Conservation (phyloP, 2,329 filamentous ascomycete species). For the Penicillium palitans region DNA sequence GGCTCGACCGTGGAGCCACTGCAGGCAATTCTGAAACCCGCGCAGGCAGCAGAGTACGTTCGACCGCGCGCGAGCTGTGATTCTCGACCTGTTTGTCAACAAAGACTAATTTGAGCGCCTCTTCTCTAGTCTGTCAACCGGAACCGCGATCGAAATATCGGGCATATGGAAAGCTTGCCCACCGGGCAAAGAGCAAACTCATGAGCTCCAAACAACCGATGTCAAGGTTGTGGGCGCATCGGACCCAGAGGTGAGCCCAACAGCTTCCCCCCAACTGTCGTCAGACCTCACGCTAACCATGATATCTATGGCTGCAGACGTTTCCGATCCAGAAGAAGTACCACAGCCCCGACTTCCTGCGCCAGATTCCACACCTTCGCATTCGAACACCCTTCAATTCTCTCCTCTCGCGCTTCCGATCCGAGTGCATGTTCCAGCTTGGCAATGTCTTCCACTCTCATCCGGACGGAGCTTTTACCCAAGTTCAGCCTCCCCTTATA, state of each 20-base stretch:
- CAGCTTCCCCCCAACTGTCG: constrained; percentile 1
- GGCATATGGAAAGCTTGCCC: constrained; percentile 75
- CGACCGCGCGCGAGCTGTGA: background rate
- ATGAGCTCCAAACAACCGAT: constrained; percentile 75
- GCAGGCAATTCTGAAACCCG: constrained; percentile 76
- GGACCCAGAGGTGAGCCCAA: constrained; percentile 68
- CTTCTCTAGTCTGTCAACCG: constrained; percentile 69
- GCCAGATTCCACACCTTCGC: constrained; percentile 83
- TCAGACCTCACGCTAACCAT: constrained; percentile 11
- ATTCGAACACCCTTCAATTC: constrained; percentile 78
- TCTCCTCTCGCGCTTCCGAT: constrained; percentile 77
- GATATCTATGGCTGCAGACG: constrained; percentile 54
- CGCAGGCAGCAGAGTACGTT: constrained; percentile 69
- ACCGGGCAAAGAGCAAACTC: constrained; percentile 65
- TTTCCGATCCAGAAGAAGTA: constrained; percentile 97
- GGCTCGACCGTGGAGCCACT: constrained; percentile 77
- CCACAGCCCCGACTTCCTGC: constrained; percentile 83
- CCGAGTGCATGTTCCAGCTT: constrained; percentile 71
- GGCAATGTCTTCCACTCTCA: constrained; percentile 70
- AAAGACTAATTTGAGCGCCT: constrained; percentile 26
- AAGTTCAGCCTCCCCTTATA: constrained; percentile 90
- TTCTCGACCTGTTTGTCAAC: background rate
- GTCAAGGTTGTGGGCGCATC: constrained; percentile 73
- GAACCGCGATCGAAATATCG: constrained; percentile 73
- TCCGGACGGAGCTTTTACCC: constrained; percentile 58